These are phyloP conservation scores for Candida vaughaniae DNA, from an alignment of 805 yeast species.

Conservation along the genomic window DNA sequence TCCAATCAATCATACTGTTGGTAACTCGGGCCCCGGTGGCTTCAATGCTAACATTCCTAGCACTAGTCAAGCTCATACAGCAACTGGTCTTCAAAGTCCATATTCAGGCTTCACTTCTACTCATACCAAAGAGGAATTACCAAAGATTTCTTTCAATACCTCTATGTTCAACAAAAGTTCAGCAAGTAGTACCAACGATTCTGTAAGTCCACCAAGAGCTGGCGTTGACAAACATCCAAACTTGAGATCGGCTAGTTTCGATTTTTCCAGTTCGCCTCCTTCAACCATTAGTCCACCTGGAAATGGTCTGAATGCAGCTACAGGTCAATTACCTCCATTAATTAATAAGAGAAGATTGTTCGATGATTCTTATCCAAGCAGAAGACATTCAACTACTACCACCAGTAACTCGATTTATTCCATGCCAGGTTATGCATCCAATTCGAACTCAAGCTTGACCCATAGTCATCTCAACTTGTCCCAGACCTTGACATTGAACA, in stretches of 20 bases:
- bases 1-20: not conserved
- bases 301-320: not conserved
- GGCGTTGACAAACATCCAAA: constrained; percentile 2
- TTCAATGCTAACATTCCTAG: not conserved
- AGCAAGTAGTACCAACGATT: constrained; percentile 9
- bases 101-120: not conserved
- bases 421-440: constrained; percentile 6
- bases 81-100: constrained; percentile 1
- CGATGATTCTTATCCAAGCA: constrained; percentile 21
- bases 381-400: constrained; percentile 29
- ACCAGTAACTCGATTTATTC: constrained; percentile 11
- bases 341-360: constrained; percentile 25
- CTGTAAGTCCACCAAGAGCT: constrained; percentile 6
- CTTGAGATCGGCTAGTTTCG: constrained; percentile 27
- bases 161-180: constrained; percentile 30
- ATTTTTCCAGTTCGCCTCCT: constrained; percentile 19
- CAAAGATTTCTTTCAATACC: constrained; percentile 41
- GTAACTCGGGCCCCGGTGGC: not conserved
- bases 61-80: not conserved
- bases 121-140: constrained; percentile 9
- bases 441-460: constrained; percentile 8
- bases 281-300: constrained; percentile 12
- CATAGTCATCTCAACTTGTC: constrained; percentile 21
- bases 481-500: constrained; percentile 4
- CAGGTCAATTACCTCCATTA: constrained; percentile 12